Evolutionary conservation across 768 basidiomycete genomes (phyloP).

Genomic region (Rhodosporidiobolus sp.): DNA sequence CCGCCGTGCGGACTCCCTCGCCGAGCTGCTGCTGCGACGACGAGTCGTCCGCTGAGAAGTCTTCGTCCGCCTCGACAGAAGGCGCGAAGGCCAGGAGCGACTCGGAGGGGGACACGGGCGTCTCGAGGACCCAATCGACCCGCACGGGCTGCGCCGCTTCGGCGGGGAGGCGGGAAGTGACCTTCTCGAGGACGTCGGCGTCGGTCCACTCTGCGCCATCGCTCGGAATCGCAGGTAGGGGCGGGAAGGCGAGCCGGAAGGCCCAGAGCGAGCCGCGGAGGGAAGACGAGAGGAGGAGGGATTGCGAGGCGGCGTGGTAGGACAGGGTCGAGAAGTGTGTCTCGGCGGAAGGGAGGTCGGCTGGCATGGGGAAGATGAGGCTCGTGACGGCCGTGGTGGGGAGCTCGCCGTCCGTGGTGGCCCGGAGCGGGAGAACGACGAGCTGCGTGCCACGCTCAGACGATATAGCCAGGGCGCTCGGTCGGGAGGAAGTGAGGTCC

Average conservation of each 20-base stretch:
- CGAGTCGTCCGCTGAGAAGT: too few species aligned
- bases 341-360: background rate
- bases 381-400: background rate
- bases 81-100: background rate
- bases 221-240: too few species aligned
- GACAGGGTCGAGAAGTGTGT: background rate
- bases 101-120: background rate
- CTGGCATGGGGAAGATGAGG: background rate
- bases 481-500: background rate
- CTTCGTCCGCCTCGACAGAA: background rate
- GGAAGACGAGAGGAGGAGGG: slow-evolving; percentile 17
- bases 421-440: background rate
- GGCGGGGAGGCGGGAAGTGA: background rate
- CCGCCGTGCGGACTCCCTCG: background rate
- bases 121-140: slow-evolving; percentile 1
- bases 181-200: slow-evolving; percentile 16
- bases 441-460: background rate
- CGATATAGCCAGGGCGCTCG: slow-evolving; percentile 6
- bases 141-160: background rate
- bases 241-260: slow-evolving; percentile 20
- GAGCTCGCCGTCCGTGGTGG: background rate
- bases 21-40: background rate
- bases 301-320: slow-evolving; percentile 1
- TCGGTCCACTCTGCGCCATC: background rate
- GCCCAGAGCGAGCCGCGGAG: slow-evolving; percentile 23